Percentiles rank a stretch among this genome's conserved stretches.
Evolutionary conservation across 2,329 filamentous ascomycete genomes (phyloP).

Genomic region (Cladosporium sp.): DNA sequence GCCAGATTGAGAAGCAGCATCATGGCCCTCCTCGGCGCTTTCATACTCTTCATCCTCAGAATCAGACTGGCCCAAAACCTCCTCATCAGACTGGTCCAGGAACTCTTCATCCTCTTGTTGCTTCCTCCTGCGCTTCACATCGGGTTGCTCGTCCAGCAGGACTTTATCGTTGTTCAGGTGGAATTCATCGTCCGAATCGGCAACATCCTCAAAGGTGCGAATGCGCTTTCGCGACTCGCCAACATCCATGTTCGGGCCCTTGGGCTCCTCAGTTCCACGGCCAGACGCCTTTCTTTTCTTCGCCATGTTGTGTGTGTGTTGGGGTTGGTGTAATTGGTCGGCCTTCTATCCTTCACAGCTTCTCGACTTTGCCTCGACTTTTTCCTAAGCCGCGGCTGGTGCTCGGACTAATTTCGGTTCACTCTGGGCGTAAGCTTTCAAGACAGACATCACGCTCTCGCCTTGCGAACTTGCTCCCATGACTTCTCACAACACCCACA

Average conservation of each 20-base stretch:
- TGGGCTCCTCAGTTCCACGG: slow-evolving; percentile 9
- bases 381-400: slow-evolving; percentile 7
- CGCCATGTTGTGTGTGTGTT: slow-evolving; percentile 18
- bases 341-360: background rate
- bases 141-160: slow-evolving; percentile 73
- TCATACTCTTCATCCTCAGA: slow-evolving; percentile 32
- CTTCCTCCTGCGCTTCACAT: slow-evolving; percentile 70
- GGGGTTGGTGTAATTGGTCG: background rate
- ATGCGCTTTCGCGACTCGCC: slow-evolving; percentile 50
- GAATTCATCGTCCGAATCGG: slow-evolving; percentile 92
- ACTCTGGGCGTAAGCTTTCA: background rate
- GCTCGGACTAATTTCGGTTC: background rate
- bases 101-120: slow-evolving; percentile 62
- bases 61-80: slow-evolving; percentile 46
- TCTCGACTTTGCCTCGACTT: slow-evolving; percentile 11
- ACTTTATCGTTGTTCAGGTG: slow-evolving; percentile 82
- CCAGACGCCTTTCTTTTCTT: slow-evolving; percentile 18
- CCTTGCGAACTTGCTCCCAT: too few species aligned
- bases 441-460: too few species aligned
- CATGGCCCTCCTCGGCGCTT: slow-evolving; percentile 23
- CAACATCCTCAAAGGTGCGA: slow-evolving; percentile 72
- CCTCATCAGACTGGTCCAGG: slow-evolving; percentile 57
- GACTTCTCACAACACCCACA: slow-evolving; percentile 1
- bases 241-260: slow-evolving; percentile 20
- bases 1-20: slow-evolving; percentile 24